These are phyloP conservation scores for Thuidium tamariscinum DNA, from an alignment of 225 moss, liverwort and hornwort genomes.

Conservation along the genomic window DNA sequence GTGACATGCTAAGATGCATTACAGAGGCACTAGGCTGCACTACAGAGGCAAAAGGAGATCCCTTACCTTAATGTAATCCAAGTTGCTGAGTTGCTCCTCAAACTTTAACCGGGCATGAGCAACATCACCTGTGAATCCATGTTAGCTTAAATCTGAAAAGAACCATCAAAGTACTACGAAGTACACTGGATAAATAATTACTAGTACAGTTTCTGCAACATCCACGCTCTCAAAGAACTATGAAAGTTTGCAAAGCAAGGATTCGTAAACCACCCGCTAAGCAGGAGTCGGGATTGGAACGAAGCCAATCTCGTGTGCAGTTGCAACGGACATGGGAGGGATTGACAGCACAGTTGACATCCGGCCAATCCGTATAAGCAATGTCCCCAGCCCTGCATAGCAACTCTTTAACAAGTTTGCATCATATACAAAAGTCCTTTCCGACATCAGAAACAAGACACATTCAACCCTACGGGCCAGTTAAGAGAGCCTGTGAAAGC, in stretches of 20 bases:
- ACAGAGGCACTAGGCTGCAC: background rate
- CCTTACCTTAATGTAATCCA: slow-evolving; percentile 56
- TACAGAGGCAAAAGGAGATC: background rate
- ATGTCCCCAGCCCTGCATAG: slow-evolving; percentile 81
- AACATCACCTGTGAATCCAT: slow-evolving; percentile 38
- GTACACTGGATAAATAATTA: background rate
- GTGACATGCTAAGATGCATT: background rate
- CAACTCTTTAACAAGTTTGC: background rate
- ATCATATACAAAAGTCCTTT: background rate
- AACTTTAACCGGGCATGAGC: slow-evolving; percentile 60
- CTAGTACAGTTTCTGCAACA: background rate
- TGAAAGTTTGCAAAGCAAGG: background rate
- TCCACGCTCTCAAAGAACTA: background rate
- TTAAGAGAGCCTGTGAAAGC: background rate
- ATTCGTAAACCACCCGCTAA: slow-evolving; percentile 39
- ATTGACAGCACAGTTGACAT: slow-evolving; percentile 58
- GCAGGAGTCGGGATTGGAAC: slow-evolving; percentile 64
- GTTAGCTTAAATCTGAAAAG: background rate
- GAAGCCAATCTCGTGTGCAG: slow-evolving; percentile 80
- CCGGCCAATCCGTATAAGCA: slow-evolving; percentile 94
- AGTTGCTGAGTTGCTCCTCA: slow-evolving; percentile 59
- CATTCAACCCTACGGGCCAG: background rate
- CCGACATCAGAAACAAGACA: background rate
- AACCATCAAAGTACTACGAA: background rate
- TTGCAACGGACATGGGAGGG: slow-evolving; percentile 61